Evolutionary conservation across 2,329 filamentous ascomycete genomes (phyloP), one percentile per base, ranked within the genome.

Genomic region (Leptographium wingfieldii): DNA sequence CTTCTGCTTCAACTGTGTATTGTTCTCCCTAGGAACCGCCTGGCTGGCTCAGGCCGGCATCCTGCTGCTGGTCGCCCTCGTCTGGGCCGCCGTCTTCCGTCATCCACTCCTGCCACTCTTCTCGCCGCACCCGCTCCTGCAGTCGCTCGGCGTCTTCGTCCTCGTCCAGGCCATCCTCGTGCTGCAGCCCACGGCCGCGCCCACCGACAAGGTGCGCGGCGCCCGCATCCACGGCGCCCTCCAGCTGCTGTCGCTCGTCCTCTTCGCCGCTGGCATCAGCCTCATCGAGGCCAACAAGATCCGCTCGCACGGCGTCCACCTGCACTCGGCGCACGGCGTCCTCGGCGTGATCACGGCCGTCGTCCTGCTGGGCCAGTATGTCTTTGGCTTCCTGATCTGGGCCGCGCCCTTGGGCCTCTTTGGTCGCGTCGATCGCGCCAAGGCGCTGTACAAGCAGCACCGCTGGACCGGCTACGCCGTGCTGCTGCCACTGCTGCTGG

Each of bases 401-500:
- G 90, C 84, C 61, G 76, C 82, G 3, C 92, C 92, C 0, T 69
- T 69, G 0, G 27, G 46, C 10, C 67, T 95, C 1, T 95, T 92
- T 67, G 92, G 92, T 5, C 16, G 16, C 22, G 68, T 86, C 63
- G 85, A 89, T 31, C 84, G 84, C 3, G 92, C 91, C 25, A 95
- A 92, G 79, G 78, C 78, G 29, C 71, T 96, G 51, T 97, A 92
- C 79, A 96, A 95, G 73, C 96, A 92, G 68, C 94, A 97, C 71
- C 83, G 92, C 35, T 74, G 81, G 59, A 80, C 78, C 27, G 94
- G 92, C 2, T 97, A 99, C 69, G 65, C 31, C 29, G 43, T 83
- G 9, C 73, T 92, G 59, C 68, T 86, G 57, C 64, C 64, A 38
- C 67, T 95, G 66, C 78, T 92, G 63, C 73, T 95, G 63, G 83